Conservation (phyloP, 163 green algal genomes). For the Scenedesmus sp. region DNA sequence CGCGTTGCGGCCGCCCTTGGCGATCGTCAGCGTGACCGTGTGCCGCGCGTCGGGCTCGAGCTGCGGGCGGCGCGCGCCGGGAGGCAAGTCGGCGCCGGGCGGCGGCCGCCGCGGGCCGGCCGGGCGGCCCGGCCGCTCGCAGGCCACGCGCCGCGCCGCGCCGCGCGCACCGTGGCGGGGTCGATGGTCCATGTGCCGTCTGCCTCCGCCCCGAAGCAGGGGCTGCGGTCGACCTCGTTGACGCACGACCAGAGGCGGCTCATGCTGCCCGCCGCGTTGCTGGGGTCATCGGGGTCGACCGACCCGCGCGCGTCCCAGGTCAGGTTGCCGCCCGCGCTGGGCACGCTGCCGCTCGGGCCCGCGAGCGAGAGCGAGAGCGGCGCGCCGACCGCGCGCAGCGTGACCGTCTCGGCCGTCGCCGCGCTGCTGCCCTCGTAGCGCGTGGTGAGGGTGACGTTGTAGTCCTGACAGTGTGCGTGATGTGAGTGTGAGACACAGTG, state of each 20-base stretch:
- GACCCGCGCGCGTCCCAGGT: slow-evolving; percentile 11
- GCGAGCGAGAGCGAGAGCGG: not conserved
- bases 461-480: no score
- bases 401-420: not conserved
- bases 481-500: no score
- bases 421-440: slow-evolving; percentile 4
- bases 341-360: slow-evolving; percentile 18
- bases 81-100: no score
- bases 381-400: not conserved
- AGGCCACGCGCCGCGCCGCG: no score
- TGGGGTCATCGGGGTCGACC: slow-evolving; percentile 19
- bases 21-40: not conserved
- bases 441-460: slow-evolving; percentile 7
- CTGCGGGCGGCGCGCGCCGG: no score
- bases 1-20: slow-evolving; percentile 25
- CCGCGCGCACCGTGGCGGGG: not conserved
- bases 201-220: not conserved
- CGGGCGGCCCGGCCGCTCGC: no score
- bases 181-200: not conserved
- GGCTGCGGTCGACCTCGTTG: slow-evolving; percentile 12
- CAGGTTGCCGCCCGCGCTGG: slow-evolving; percentile 1
- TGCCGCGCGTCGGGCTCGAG: not conserved
- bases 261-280: slow-evolving; percentile 7
- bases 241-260: slow-evolving; percentile 4
- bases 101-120: no score